Evolutionary conservation across 192 early-diverging fungal genomes (phyloP), one percentile per base, ranked within the genome.

Genomic region (Coemansia sp.): DNA sequence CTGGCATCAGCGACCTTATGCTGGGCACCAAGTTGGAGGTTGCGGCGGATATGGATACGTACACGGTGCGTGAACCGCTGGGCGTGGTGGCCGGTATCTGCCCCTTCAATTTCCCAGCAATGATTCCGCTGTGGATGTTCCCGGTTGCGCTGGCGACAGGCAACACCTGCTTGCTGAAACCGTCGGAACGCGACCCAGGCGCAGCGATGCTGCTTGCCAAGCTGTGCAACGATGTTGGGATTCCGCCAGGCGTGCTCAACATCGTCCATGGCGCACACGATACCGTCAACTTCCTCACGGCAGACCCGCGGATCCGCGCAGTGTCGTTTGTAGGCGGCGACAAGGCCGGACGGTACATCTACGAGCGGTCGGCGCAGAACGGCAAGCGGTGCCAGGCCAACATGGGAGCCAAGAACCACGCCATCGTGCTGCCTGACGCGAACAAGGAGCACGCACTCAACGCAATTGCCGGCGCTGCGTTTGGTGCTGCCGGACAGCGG

Each of bases 91-190:
- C 88, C 43, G 96, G 96, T 59, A 96, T 98, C 65, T 90, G 89
- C 68, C 95, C 96, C 50, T 98, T 98, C 87, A 98, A 98, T 77
- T 98, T 98, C 81, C 96, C 96, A 5, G 96, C 95, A 44, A 97
- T 96, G 95, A 90, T 92, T 50, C 90, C 90, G 59, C 80, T 94
- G 68, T 98, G 96, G 96, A 93, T 98, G 88, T 95, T 98, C 87
- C 96, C 96, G 13, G 82, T 97, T 18, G 94, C 96, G 58, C 90
- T 95, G 74, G 96, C 92, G 49, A 88, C 87, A 32, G 96, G 96
- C 53, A 98, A 98, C 84, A 93, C 96, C 0, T 88, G 87, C 67
- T 47, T 98, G 15, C 86, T 98, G 52, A 98, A 98, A 84, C 96
- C 96, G 32, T 94, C 92, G 10, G 96, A 98, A 77, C 89, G 91